Evolutionary conservation across 163 green algal genomes (phyloP).

Genomic region (Scenedesmus sp.): DNA sequence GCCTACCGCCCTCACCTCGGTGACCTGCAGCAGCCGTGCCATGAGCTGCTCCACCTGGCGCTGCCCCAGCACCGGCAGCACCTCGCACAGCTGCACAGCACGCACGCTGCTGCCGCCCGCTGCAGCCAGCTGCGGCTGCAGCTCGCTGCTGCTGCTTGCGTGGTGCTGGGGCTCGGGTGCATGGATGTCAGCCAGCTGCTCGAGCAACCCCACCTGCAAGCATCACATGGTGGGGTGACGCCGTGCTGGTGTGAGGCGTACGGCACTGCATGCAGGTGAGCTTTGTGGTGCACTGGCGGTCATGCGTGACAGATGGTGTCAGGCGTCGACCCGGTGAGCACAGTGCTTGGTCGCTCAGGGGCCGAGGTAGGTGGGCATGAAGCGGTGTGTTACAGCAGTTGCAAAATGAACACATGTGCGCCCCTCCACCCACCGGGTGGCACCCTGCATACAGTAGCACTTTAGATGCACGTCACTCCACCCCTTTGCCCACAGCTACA

Average conservation of each 20-base stretch:
- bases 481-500: not conserved
- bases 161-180: not conserved
- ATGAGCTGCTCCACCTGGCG: constrained; percentile 55
- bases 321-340: too few relatives aligned
- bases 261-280: too few relatives aligned
- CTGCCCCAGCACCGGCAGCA: constrained; percentile 23
- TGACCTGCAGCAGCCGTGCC: constrained; percentile 19
- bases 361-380: too few relatives aligned
- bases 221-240: too few relatives aligned
- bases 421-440: too few relatives aligned
- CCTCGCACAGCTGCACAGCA: constrained; percentile 7
- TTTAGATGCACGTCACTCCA: not conserved
- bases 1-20: not conserved
- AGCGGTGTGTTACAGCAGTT: too few relatives aligned
- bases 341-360: too few relatives aligned
- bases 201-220: not conserved
- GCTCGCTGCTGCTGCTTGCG: not conserved
- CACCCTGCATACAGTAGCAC: too few relatives aligned
- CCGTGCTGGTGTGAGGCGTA: too few relatives aligned
- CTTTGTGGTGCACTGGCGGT: too few relatives aligned
- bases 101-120: not conserved
- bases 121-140: not conserved
- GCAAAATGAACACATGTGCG: too few relatives aligned
- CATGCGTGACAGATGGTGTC: too few relatives aligned
- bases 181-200: constrained; percentile 16